Evolutionary conservation across 179 eudicot species (phyloP).

Genomic region (Actinidia chinensis): DNA sequence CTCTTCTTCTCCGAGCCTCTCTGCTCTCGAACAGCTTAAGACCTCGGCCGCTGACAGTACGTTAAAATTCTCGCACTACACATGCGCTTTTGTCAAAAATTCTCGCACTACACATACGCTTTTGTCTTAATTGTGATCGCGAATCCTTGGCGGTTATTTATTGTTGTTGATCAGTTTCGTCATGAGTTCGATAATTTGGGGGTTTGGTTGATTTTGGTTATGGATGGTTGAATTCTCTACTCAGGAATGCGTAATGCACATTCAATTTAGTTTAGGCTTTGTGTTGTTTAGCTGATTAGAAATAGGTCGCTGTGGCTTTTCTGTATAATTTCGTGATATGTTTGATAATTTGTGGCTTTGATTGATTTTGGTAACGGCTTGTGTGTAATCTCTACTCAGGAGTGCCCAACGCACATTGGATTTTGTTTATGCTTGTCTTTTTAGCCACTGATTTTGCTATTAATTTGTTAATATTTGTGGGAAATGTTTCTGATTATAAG

Average conservation of each 20-base stretch:
- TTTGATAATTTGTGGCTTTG: neutral
- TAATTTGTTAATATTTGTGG: neutral
- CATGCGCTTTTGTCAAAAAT: no score
- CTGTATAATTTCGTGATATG: neutral
- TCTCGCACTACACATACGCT: no score
- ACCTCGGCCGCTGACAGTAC: conserved; percentile 85
- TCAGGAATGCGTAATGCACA: no score
- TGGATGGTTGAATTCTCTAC: no score
- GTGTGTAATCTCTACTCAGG: neutral
- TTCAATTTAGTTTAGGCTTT: neutral
- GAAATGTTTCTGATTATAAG: neutral
- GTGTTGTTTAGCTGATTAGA: neutral
- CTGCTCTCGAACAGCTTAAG: conserved; percentile 91
- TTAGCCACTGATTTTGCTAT: neutral
- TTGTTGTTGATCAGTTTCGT: neutral
- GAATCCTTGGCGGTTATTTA: neutral
- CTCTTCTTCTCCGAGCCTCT: conserved; percentile 51
- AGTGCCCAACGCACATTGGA: neutral
- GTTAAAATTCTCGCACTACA: conserved; percentile 16
- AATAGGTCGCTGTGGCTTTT: neutral
- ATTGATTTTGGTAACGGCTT: neutral
- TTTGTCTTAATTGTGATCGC: neutral
- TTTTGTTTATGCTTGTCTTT: neutral
- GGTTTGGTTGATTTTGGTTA: no score
- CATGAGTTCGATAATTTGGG: no score